A percentile compares a stretch with the other conserved stretches of the same genome.
phyloP scores from a whole-genome alignment of 441 rosid species.

The Corymbia citriodora region DNA sequence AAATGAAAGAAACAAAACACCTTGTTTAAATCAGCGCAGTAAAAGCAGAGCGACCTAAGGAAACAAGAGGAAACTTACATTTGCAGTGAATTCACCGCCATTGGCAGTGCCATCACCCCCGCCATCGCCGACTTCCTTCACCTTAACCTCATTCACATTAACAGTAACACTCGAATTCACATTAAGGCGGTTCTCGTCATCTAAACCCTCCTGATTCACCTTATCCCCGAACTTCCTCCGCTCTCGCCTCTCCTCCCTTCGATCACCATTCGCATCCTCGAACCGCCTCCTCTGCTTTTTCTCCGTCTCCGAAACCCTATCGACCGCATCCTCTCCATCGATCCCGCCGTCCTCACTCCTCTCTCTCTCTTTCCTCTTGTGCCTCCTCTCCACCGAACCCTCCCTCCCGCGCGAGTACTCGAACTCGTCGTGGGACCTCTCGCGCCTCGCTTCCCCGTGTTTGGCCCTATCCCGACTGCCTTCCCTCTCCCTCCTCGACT shows the following conservation, averaged over 20 bases:
- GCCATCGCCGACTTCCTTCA: constrained; percentile 16
- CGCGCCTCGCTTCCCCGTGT: constrained; percentile 16
- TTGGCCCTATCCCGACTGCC: constrained; percentile 21
- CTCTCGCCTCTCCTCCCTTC: constrained; percentile 27
- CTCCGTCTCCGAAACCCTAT: constrained; percentile 17
- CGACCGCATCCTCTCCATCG: constrained; percentile 46
- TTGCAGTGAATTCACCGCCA: constrained; percentile 22
- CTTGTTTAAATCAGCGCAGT: background rate
- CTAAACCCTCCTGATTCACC: constrained; percentile 24
- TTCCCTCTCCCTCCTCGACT: constrained; percentile 30
- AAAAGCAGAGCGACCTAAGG: background rate
- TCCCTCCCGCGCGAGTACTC: background rate
- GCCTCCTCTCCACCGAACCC: constrained; percentile 5
- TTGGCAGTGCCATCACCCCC: constrained; percentile 9
- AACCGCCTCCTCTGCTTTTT: constrained; percentile 44
- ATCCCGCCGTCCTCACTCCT: constrained; percentile 44
- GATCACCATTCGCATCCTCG: constrained; percentile 32
- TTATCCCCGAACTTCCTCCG: constrained; percentile 55
- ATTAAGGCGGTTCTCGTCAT: background rate
- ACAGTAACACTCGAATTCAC: constrained; percentile 4
- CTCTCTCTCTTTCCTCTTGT: constrained; percentile 7
- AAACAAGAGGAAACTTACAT: constrained; percentile 36
- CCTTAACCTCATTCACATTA: constrained; percentile 15
- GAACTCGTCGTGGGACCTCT: constrained; percentile 32
- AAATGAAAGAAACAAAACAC: background rate